Conservation (phyloP, 371 early-diverging fungal genomes). For the Circinella minor region DNA sequence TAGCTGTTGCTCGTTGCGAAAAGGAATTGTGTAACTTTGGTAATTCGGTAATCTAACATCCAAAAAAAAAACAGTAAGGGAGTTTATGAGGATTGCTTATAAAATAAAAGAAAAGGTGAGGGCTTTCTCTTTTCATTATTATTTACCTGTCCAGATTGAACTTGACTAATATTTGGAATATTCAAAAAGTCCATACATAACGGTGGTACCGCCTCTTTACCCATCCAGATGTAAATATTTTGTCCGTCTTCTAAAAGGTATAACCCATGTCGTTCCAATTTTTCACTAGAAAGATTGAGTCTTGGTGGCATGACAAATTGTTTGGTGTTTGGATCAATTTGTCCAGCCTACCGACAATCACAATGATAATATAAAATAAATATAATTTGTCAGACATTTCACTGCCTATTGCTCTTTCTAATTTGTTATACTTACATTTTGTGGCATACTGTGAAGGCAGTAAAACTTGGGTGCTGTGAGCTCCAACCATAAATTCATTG, state of each 20-base stretch:
- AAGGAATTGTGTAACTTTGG: slow-evolving; percentile 39
- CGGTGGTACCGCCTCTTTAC: slow-evolving; percentile 66
- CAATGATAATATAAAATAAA: slow-evolving; percentile 12
- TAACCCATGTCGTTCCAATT: slow-evolving; percentile 74
- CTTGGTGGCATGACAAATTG: slow-evolving; percentile 58
- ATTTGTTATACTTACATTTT: slow-evolving; percentile 34
- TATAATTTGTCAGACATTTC: too few relatives aligned
- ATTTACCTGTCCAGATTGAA: slow-evolving; percentile 42
- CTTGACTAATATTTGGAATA: slow-evolving; percentile 32
- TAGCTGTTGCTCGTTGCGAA: slow-evolving; percentile 39
- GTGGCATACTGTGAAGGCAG: slow-evolving; percentile 72
- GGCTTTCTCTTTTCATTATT: background rate
- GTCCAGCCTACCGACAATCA: slow-evolving; percentile 45
- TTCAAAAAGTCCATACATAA: slow-evolving; percentile 64
- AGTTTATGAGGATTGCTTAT: background rate
- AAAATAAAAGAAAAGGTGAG: background rate
- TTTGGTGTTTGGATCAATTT: slow-evolving; percentile 38
- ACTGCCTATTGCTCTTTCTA: too few relatives aligned
- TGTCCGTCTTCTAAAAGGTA: slow-evolving; percentile 75
- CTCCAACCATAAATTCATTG: slow-evolving; percentile 56
- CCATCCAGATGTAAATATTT: slow-evolving; percentile 78
- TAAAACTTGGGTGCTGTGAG: slow-evolving; percentile 67
- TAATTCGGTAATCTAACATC: slow-evolving; percentile 23
- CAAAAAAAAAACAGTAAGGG: slow-evolving; percentile 1
- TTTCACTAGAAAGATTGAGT: slow-evolving; percentile 73